These are phyloP conservation scores for Schrenkiella parvula DNA, from an alignment of 345 rosid genomes.

Conservation along the genomic window DNA sequence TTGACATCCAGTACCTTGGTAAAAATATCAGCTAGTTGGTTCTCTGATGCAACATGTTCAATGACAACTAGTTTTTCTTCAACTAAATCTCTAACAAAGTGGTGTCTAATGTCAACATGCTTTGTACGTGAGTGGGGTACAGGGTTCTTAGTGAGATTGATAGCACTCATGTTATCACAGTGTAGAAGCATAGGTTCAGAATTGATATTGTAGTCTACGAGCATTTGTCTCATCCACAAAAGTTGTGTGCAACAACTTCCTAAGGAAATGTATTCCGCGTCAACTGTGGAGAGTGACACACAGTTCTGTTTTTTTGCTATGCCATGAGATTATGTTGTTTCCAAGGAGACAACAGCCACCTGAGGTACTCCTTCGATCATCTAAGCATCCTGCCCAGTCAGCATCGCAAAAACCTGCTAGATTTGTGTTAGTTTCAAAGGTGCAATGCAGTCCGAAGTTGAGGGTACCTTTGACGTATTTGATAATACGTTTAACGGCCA, in stretches of 20 bases:
- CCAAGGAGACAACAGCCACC: neutral
- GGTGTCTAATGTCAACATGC: neutral
- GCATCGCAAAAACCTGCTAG: neutral
- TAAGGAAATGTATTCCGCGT: neutral
- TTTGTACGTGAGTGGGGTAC: neutral
- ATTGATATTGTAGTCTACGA: neutral
- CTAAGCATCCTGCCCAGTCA: neutral
- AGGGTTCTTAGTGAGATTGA: neutral
- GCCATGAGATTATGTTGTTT: neutral
- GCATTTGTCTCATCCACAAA: neutral
- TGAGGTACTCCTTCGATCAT: neutral
- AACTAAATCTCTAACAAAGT: neutral
- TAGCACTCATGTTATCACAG: neutral
- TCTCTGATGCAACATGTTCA: neutral
- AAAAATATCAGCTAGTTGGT: neutral
- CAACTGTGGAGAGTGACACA: neutral
- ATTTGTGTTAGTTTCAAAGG: neutral
- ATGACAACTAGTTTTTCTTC: neutral
- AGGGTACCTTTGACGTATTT: neutral
- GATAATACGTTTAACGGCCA: neutral
- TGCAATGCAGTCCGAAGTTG: rapidly evolving
- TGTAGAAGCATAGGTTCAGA: neutral
- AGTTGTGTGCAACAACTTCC: neutral
- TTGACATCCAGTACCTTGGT: neutral
- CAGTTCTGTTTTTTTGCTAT: neutral